Evolutionary conservation across 805 yeast species (phyloP).

Genomic region (Yamadazyma laniorum): DNA sequence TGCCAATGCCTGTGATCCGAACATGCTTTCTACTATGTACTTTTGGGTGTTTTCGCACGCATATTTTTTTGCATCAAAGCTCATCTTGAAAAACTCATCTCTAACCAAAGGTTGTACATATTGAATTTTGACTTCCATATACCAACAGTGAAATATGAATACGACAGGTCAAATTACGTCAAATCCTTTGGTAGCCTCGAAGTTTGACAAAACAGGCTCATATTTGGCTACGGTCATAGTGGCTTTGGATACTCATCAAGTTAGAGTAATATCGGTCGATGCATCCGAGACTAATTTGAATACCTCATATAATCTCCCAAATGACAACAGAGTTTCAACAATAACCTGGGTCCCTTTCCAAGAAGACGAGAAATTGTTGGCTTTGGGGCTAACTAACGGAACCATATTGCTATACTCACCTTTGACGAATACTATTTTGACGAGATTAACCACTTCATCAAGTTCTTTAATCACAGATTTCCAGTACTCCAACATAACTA

Average conservation of each 20-base stretch:
- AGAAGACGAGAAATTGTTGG: slow-evolving; percentile 47
- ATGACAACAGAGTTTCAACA: slow-evolving; percentile 47
- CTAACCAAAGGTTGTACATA: too few species aligned
- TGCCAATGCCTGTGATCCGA: too few species aligned
- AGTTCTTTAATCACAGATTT: slow-evolving; percentile 51
- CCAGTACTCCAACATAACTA: slow-evolving; percentile 40
- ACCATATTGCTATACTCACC: slow-evolving; percentile 67
- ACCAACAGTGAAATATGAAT: slow-evolving; percentile 4
- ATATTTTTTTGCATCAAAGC: slow-evolving; percentile 10
- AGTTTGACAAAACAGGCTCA: slow-evolving; percentile 62
- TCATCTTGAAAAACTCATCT: slow-evolving; percentile 13
- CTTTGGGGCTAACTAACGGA: slow-evolving; percentile 68
- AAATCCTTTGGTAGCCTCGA: slow-evolving; percentile 38
- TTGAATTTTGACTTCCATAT: not conserved
- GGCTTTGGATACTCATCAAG: slow-evolving; percentile 68
- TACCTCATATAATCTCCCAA: slow-evolving; percentile 52
- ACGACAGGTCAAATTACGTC: slow-evolving; percentile 8
- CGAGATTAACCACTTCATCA: slow-evolving; percentile 47
- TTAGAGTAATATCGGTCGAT: slow-evolving; percentile 57
- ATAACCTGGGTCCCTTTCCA: slow-evolving; percentile 50
- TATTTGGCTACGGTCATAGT: slow-evolving; percentile 63
- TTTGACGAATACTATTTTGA: slow-evolving; percentile 52
- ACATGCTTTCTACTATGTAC: too few species aligned
- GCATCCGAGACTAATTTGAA: slow-evolving; percentile 43
- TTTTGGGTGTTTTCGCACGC: slow-evolving; percentile 3